Conservation (phyloP, 2,329 filamentous ascomycete species). For the Paecilomyces sp. region DNA sequence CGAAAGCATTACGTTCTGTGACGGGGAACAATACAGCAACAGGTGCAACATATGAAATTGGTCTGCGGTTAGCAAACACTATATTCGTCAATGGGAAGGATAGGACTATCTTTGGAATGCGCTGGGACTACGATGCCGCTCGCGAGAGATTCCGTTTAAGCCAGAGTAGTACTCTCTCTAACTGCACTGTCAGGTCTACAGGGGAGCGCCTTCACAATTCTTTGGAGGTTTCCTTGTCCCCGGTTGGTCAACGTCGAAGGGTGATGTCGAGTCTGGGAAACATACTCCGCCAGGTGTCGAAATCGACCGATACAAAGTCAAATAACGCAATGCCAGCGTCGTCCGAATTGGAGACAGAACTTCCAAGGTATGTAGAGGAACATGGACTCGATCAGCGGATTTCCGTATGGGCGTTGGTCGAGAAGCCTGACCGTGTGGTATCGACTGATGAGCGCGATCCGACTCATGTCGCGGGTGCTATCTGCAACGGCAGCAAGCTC, state of each 20-base stretch:
- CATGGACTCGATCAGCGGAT: constrained; percentile 31
- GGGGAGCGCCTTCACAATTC: constrained; percentile 10
- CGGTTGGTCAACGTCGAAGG: constrained; percentile 28
- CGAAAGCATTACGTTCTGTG: constrained; percentile 6
- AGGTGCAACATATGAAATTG: constrained; percentile 22
- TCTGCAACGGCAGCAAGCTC: constrained; percentile 28
- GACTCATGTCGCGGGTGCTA: constrained; percentile 16
- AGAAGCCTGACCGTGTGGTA: constrained; percentile 14
- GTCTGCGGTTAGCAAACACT: constrained; percentile 35
- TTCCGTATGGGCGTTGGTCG: constrained; percentile 36
- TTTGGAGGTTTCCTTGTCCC: constrained; percentile 25
- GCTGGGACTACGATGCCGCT: constrained; percentile 21
- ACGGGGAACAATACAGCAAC: background rate
- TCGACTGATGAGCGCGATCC: constrained; percentile 2
- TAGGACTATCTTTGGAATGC: constrained; percentile 30
- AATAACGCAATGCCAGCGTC: constrained; percentile 31
- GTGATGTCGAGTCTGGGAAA: constrained; percentile 38
- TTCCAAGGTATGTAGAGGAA: constrained; percentile 33
- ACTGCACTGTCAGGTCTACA: constrained; percentile 20
- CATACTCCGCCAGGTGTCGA: constrained; percentile 33
- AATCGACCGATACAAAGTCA: constrained; percentile 19
- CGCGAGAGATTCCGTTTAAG: constrained; percentile 16
- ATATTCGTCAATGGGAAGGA: constrained; percentile 36
- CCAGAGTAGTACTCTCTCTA: constrained; percentile 21
- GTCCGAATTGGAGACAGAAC: constrained; percentile 32